These are phyloP conservation scores for Canavalia ensiformis DNA, from an alignment of 306 rosid genomes.

Conservation along the genomic window DNA sequence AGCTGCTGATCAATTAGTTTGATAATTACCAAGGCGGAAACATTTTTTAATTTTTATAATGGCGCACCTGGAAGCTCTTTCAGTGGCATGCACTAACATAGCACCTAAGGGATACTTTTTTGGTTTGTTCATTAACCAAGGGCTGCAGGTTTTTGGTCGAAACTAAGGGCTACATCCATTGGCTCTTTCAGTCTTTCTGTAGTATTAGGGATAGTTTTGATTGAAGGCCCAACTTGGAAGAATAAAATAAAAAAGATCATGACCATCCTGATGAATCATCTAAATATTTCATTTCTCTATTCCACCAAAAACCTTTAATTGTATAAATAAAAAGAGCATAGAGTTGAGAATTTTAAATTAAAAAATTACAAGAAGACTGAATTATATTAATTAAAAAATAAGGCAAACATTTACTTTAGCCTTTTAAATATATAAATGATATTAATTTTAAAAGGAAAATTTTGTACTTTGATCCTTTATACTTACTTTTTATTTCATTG, in stretches of 20 bases:
- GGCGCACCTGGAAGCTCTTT: slow-evolving; percentile 32
- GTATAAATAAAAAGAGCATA: too few species aligned
- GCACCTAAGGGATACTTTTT: background rate
- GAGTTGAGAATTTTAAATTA: too few species aligned
- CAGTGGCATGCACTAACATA: background rate
- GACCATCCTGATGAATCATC: background rate
- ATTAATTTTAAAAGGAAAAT: too few species aligned
- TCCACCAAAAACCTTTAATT: too few species aligned
- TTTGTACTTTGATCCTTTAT: too few species aligned
- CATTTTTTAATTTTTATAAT: slow-evolving; percentile 39
- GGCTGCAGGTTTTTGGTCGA: too few species aligned
- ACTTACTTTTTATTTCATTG: too few species aligned
- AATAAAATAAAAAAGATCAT: background rate
- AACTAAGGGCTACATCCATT: background rate
- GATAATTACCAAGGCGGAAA: slow-evolving; percentile 57
- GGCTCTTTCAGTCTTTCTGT: background rate
- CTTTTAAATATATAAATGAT: too few species aligned
- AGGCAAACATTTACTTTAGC: too few species aligned
- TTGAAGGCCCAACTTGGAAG: background rate
- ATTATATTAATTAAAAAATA: too few species aligned
- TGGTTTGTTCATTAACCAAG: background rate
- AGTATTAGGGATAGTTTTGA: background rate
- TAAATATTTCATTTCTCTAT: background rate
- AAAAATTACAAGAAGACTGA: too few species aligned
- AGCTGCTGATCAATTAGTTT: slow-evolving; percentile 64